Percentiles rank a stretch among this genome's conserved stretches.
Conservation (phyloP, 208 protist species). For the Crithidia mellificae region DNA sequence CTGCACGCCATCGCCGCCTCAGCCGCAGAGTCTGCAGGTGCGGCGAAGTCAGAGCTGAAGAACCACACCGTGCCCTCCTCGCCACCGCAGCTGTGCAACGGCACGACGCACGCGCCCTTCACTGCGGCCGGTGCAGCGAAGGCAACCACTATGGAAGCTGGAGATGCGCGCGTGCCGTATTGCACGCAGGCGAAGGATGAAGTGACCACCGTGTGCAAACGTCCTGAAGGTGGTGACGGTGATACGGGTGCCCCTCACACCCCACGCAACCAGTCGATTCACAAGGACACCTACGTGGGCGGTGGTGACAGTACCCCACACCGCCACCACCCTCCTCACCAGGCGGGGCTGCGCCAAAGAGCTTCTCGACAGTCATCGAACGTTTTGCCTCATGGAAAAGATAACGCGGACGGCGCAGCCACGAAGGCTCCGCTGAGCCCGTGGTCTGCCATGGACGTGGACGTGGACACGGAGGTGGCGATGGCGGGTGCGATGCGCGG, state of each 20-base stretch:
- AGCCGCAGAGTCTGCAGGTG: neutral
- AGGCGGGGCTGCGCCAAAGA: neutral
- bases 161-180: too few species aligned
- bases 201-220: neutral
- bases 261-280: constrained; percentile 21
- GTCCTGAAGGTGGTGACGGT: too few species aligned
- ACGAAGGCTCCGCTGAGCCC: neutral
- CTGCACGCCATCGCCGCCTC: neutral
- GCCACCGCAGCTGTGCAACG: too few species aligned
- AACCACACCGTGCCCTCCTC: too few species aligned
- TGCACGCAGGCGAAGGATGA: neutral
- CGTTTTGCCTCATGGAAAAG: too few species aligned
- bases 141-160: too few species aligned
- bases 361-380: too few species aligned
- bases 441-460: constrained; percentile 14
- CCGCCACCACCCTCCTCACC: neutral
- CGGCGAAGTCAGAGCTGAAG: too few species aligned
- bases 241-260: constrained; percentile 20
- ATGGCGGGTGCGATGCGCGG: neutral
- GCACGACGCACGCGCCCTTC: too few species aligned
- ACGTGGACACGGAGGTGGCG: neutral
- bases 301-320: constrained; percentile 21
- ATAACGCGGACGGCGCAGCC: too few species aligned
- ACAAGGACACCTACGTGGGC: constrained; percentile 15
- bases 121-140: too few species aligned